Percentiles rank a stretch among this genome's conserved stretches.
phyloP scores from a whole-genome alignment of 768 basidiomycete species.

The Tricholoma bakamatsutake region DNA sequence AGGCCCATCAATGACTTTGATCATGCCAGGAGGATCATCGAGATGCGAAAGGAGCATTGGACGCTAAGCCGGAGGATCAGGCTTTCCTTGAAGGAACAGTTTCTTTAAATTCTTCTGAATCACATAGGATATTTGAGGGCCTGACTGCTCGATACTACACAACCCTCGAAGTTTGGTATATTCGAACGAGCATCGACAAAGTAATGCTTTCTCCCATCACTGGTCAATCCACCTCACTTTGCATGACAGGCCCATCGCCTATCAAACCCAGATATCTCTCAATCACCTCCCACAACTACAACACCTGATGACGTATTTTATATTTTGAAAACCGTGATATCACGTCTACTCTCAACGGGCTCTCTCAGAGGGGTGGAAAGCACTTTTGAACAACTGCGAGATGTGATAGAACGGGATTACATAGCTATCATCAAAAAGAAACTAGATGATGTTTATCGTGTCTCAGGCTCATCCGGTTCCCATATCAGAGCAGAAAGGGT shows the following conservation, averaged over 20 bases:
- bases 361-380: slow-evolving; percentile 52
- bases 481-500: slow-evolving; percentile 61
- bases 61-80: neutral
- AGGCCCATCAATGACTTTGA: neutral
- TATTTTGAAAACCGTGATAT: slow-evolving; percentile 80
- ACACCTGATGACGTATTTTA: slow-evolving; percentile 95
- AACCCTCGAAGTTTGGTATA: slow-evolving; percentile 91
- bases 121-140: slow-evolving; percentile 55
- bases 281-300: slow-evolving; percentile 61
- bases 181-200: slow-evolving; percentile 81
- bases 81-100: slow-evolving; percentile 13
- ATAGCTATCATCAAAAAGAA: slow-evolving; percentile 75
- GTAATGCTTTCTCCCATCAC: slow-evolving; percentile 30
- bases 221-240: neutral
- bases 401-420: slow-evolving; percentile 80
- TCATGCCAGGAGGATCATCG: slow-evolving; percentile 15
- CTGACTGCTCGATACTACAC: slow-evolving; percentile 73
- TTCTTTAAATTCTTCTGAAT: slow-evolving; percentile 44
- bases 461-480: slow-evolving; percentile 33
- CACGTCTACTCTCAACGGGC: slow-evolving; percentile 74
- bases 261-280: slow-evolving; percentile 65
- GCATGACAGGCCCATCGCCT: slow-evolving; percentile 74
- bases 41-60: slow-evolving; percentile 9
- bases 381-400: slow-evolving; percentile 58
- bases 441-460: slow-evolving; percentile 83